Evolutionary conservation across 495 filamentous ascomycete genomes (phyloP).

Genomic region (Glonium stellatum): DNA sequence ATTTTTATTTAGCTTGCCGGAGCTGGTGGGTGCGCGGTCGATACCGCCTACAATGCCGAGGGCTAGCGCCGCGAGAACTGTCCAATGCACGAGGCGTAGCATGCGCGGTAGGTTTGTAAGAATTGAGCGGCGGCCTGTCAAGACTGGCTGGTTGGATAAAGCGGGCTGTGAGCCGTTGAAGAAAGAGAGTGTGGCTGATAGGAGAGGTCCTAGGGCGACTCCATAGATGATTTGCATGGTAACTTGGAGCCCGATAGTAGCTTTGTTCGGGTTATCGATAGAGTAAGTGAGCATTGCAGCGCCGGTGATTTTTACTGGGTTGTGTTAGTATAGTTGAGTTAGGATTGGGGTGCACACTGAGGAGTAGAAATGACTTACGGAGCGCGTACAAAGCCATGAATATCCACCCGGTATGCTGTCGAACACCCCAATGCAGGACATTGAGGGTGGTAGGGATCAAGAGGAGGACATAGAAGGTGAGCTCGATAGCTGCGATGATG

Average conservation of each 20-base stretch:
- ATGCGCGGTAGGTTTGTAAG: not conserved
- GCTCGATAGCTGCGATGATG: not conserved
- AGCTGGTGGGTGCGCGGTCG: constrained; percentile 3
- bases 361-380: not conserved
- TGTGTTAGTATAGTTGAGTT: not conserved
- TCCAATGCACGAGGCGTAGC: not conserved
- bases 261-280: not conserved
- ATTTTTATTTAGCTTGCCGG: not conserved
- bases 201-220: constrained; percentile 1
- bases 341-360: no score
- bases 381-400: not conserved
- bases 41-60: not conserved
- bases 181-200: not conserved
- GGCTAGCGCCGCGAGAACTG: not conserved
- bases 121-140: not conserved
- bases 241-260: constrained; percentile 3
- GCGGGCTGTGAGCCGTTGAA: not conserved
- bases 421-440: not conserved
- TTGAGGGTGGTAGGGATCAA: not conserved
- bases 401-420: constrained; percentile 2
- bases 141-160: not conserved
- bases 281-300: not conserved
- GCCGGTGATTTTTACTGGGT: constrained; percentile 2
- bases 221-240: not conserved
- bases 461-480: constrained; percentile 1